These are phyloP conservation scores for Aegle marmelos DNA, from an alignment of 345 rosid species.

Conservation along the genomic window DNA sequence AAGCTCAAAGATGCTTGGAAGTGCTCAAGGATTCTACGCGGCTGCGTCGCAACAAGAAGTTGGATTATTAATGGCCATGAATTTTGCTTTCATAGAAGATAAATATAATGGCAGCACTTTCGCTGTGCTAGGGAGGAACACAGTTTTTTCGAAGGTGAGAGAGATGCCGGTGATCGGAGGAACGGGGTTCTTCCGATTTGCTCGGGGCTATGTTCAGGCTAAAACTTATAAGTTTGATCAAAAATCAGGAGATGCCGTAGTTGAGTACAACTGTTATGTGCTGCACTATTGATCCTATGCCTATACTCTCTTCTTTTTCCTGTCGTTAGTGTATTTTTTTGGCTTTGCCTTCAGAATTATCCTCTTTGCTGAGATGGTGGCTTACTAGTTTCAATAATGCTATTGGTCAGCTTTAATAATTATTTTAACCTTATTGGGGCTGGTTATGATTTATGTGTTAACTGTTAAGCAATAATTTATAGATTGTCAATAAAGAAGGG, in stretches of 20 bases:
- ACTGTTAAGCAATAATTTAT: too few species aligned
- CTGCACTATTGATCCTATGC: neutral
- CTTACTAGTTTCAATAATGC: neutral
- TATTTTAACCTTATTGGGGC: neutral
- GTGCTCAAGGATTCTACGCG: constrained; percentile 70
- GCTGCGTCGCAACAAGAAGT: constrained; percentile 51
- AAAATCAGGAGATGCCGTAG: constrained; percentile 37
- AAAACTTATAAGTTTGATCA: constrained; percentile 37
- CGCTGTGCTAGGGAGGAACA: constrained; percentile 65
- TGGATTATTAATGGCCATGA: constrained; percentile 68
- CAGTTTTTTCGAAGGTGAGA: constrained; percentile 44
- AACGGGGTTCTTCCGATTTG: constrained; percentile 74
- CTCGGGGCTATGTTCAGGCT: constrained; percentile 64
- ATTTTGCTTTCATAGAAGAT: constrained; percentile 61
- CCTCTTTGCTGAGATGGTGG: neutral
- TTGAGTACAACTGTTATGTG: constrained; percentile 55
- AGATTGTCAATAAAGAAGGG: too few species aligned
- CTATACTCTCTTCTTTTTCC: neutral
- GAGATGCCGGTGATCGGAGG: constrained; percentile 86
- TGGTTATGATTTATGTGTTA: neutral
- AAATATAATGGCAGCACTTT: constrained; percentile 69
- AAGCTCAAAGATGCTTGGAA: constrained; percentile 57
- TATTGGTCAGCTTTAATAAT: neutral
- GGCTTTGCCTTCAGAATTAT: neutral
- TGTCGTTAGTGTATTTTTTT: too few species aligned